Evolutionary conservation across 805 yeast species (phyloP), one percentile per base, ranked within the genome.

Genomic region (Candida xyloterini): DNA sequence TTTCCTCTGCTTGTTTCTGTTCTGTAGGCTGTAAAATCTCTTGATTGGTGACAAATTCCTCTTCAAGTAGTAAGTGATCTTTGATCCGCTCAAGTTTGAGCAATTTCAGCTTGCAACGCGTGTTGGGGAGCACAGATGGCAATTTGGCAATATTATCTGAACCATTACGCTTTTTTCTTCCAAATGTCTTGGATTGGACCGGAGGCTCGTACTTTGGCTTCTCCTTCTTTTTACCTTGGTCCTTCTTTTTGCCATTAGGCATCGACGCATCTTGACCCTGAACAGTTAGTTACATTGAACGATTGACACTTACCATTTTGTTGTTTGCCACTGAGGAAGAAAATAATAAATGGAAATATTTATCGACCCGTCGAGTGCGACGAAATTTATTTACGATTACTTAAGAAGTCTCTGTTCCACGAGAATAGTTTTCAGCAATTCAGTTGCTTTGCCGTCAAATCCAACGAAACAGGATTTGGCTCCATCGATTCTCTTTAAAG

Each of bases 141-240:
- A 93, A 74, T 38, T 57, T 59, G 11, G 57, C 60, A 30, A 81
- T 87, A 18, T 95, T 84, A 40, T 87, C 86, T 38, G 93, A 95
- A 7, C 96, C 96, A 72, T 83, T 88, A 73, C 93, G 81, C 70
- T 86, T 85, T 76, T 88, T 90, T 64, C 87, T 84, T 42, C 96
- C 96, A 56, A 88, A 84, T 51, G 90, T 81, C 34, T 51, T 51
- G 6, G 96, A 83, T 66, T 91, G 95, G 46, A 91, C 97, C 11
- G 99, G 99, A 25, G 99, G 98, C 66, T 93, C 99, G 65, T 91
- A 93, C 71, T 90, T 91, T 57, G 97, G 98, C 67, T 91, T 90
- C 56, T 85, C 86, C 51, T 81, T 79, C 68, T 81, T 81, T 61
- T 62, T 60, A 38, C 63, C 67, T 36, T 52, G 57, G 31, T 59